Evolutionary conservation across 1,284 basidiomycete species (phyloP), one percentile per base, ranked within the genome.

Genomic region (Chalciporus sp.): DNA sequence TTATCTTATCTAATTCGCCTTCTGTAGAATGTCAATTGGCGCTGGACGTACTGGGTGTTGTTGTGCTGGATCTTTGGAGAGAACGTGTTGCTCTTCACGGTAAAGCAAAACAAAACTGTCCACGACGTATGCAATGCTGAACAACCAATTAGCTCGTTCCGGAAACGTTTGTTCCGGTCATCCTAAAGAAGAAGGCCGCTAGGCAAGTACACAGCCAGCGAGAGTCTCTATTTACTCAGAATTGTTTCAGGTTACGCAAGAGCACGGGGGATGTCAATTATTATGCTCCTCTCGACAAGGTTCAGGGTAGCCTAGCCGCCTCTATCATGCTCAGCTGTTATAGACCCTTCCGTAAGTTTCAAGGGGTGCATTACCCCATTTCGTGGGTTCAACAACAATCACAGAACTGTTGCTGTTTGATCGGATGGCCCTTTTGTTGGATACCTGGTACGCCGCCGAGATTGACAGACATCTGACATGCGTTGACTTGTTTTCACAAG

Each of bases 31-130:
- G 61, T 81, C 0, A 59, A 80, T 52, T 94, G 92, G 92, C 73
- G 87, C 49, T 93, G 90, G 91, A 90, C 88, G 0, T 94, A 86
- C 68, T 82, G 85, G 54, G 71, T 88, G 26, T 68, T 88, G 47
- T 63, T 86, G 2, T 86, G 88, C 37, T 89, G 85, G 85, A 75
- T 76, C 7, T 82, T 82, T 52, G 63, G 63, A 1, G 74, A 84
- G 60, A 66, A 72, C 10, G 39, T 81, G 8, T 70, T 76, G 0
- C 65, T 88, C 12, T 63, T 81, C 44, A 31, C 78, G 31, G 85
- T 92, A 59, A 49, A 77, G 70, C 7, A 17, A 28, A 4, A 16
- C 40, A 12, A 27, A 17, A 11, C 14, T 17, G 17, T 26, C 19
- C 23, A 19, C 10, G 23, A 20, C 10, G 8, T 42, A 7, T n/a